Conservation (phyloP, 129 eudicot species). For the Chrysanthemum makinoi region DNA sequence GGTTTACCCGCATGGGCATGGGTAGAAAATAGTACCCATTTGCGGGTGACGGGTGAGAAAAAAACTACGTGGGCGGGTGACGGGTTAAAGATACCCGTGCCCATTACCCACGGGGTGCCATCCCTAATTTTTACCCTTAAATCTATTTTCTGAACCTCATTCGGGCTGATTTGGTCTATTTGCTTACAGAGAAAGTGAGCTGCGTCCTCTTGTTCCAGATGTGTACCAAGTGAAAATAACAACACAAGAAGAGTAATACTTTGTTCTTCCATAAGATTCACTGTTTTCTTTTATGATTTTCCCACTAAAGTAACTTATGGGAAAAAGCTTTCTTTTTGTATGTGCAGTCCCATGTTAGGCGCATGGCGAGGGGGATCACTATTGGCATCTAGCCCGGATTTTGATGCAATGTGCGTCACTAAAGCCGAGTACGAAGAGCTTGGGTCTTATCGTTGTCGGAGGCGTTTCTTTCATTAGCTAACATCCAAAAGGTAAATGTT, state of each 20-base stretch:
- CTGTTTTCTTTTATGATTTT: neutral
- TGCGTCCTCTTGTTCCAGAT: constrained; percentile 96
- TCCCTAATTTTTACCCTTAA: constrained; percentile 5
- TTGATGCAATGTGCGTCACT: constrained; percentile 91
- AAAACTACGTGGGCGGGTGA: too few species aligned
- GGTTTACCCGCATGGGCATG: too few species aligned
- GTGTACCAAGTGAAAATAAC: constrained; percentile 79
- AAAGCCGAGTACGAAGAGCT: constrained; percentile 92
- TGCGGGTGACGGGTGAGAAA: too few species aligned
- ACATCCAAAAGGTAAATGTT: constrained; percentile 19
- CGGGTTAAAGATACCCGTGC: too few species aligned
- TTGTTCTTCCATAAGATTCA: neutral
- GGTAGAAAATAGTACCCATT: too few species aligned
- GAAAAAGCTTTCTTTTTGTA: constrained; percentile 13
- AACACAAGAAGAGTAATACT: constrained; percentile 85
- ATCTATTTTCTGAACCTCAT: constrained; percentile 6
- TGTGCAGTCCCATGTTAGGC: constrained; percentile 70
- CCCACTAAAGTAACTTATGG: constrained; percentile 10
- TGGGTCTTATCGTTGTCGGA: constrained; percentile 88
- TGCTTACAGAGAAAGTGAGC: constrained; percentile 82
- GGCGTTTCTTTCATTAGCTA: constrained; percentile 79
- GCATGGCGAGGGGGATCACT: constrained; percentile 99
- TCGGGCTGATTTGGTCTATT: neutral
- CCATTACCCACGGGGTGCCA: too few species aligned
- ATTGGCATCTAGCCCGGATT: constrained; percentile 97